Base-by-base conservation (phyloP, 441 rosid genomes). In the Daphne laureola region DNA sequence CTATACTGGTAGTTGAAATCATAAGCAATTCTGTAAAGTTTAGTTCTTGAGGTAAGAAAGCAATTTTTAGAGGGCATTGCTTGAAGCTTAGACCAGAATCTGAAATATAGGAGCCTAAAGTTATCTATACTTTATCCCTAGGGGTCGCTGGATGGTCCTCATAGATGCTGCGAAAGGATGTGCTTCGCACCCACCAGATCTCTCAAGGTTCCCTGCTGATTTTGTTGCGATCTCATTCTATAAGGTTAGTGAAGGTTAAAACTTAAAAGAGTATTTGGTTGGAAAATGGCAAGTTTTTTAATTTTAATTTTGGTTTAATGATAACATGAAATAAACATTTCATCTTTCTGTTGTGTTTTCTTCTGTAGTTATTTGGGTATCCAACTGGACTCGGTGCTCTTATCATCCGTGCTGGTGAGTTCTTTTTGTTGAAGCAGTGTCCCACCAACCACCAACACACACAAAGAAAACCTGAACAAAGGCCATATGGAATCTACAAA, bases 381-480 rank as follows among this genome's bases (percentile, higher is more conserved):
- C 98, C 98, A 66, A 92, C 98, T 66, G 98, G 98, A 68, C 86
- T 89, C 63, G 98, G 98, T 56, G 98, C 98, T 73, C 98, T 92
- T 55, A 71, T 92, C 64, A 71, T 84, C 53, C 75, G 71, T 55
- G 82, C 83, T 63, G 96, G 98, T 89, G 74, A 67, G 85, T 55
- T 35, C 38, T 31, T 31, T 31, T 31, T 31, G 9, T 4, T 31
- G 38, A 31, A 31, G 38, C 38, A 31, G 11, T 21, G 25, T 4
- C 38, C 11, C 11, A 9, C 38, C 36, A 5, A 4, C 36, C 36
- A 5, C 36, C 38, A 31, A 31, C 9, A 31, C 8, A 31, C 25
- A 31, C 9, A 9, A 31, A 31, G 38, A 31, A 31, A 31, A 31
- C 8, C 38, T 2, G 38, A 31, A 31, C 25, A 21, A 31, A 31